A percentile compares a stretch with the other conserved stretches of the same genome.
These are phyloP conservation scores for Flaveria ramosissima DNA, from an alignment of 129 eudicot genomes.

Conservation along the genomic window DNA sequence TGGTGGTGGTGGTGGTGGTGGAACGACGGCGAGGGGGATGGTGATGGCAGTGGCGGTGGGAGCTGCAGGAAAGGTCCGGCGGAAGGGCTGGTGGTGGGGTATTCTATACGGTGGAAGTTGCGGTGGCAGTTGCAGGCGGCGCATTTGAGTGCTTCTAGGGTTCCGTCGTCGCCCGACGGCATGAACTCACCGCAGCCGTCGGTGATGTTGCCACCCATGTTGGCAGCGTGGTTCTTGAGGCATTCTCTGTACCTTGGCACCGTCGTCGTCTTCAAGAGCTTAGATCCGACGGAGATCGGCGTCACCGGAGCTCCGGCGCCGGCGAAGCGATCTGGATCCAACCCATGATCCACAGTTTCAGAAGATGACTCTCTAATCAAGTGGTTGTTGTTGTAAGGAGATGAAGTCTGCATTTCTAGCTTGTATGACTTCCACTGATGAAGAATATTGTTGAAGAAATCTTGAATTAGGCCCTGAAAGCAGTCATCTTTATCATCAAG, in stretches of 20 bases:
- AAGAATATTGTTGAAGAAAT: no score
- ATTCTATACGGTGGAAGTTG: constrained; percentile 87
- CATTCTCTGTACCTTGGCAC: constrained; percentile 71
- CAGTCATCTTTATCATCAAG: constrained; percentile 17
- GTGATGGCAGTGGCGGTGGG: constrained; percentile 60
- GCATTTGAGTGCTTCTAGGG: constrained; percentile 83
- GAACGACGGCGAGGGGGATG: constrained; percentile 45
- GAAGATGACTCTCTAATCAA: constrained; percentile 46
- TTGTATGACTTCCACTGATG: background rate
- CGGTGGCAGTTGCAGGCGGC: constrained; percentile 99
- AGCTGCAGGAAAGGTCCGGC: constrained; percentile 63
- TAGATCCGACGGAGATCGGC: constrained; percentile 60
- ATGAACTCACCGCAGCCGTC: constrained; percentile 98
- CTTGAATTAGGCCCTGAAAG: no score
- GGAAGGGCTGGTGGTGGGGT: constrained; percentile 30
- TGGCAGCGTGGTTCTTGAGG: constrained; percentile 86
- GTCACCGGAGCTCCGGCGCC: constrained; percentile 39
- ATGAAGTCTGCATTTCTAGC: constrained; percentile 50
- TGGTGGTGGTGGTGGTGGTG: constrained; percentile 50
- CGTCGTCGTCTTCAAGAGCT: constrained; percentile 38
- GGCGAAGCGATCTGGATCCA: constrained; percentile 48
- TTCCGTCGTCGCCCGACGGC: constrained; percentile 90
- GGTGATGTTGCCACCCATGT: constrained; percentile 80
- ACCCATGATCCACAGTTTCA: constrained; percentile 51
- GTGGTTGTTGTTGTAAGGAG: constrained; percentile 38